Percentiles rank a stretch among this genome's conserved stretches.
These are phyloP conservation scores for Xylaria curta DNA, from an alignment of 495 filamentous ascomycete genomes.

Conservation along the genomic window DNA sequence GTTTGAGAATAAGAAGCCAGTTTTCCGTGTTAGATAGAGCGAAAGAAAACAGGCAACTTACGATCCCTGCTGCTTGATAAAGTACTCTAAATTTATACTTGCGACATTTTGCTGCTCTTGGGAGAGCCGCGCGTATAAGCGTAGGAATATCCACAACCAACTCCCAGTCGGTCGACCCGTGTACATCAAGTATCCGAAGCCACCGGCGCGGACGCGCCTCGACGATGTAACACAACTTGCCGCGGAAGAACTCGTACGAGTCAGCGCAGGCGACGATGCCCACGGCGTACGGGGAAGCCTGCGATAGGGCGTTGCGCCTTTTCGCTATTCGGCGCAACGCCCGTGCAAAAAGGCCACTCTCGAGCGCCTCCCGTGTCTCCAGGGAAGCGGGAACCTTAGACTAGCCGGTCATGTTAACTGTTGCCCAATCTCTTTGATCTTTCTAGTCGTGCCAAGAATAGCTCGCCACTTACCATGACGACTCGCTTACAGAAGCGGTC, in stretches of 20 bases:
- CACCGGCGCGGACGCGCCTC: constrained; percentile 46
- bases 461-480: constrained; percentile 58
- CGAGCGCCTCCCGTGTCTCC: constrained; percentile 61
- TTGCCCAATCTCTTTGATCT: no score
- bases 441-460: neutral
- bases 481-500: constrained; percentile 66
- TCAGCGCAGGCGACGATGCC: constrained; percentile 65
- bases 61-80: constrained; percentile 65
- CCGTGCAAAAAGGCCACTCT: constrained; percentile 56
- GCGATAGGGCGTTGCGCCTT: constrained; percentile 66
- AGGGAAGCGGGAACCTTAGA: constrained; percentile 60
- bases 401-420: constrained; percentile 45
- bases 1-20: constrained; percentile 67
- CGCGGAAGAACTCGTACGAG: constrained; percentile 67
- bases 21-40: constrained; percentile 44
- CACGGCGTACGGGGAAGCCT: constrained; percentile 66
- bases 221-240: constrained; percentile 66
- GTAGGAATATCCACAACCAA: constrained; percentile 63
- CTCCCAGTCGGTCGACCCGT: constrained; percentile 57
- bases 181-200: constrained; percentile 70
- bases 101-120: constrained; percentile 37
- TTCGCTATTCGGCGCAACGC: constrained; percentile 67
- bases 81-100: constrained; percentile 63
- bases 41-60: constrained; percentile 62
- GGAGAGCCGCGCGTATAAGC: constrained; percentile 47